These are phyloP conservation scores for Neoboletus subvelutipes DNA, from an alignment of 768 basidiomycete species.

Conservation along the genomic window DNA sequence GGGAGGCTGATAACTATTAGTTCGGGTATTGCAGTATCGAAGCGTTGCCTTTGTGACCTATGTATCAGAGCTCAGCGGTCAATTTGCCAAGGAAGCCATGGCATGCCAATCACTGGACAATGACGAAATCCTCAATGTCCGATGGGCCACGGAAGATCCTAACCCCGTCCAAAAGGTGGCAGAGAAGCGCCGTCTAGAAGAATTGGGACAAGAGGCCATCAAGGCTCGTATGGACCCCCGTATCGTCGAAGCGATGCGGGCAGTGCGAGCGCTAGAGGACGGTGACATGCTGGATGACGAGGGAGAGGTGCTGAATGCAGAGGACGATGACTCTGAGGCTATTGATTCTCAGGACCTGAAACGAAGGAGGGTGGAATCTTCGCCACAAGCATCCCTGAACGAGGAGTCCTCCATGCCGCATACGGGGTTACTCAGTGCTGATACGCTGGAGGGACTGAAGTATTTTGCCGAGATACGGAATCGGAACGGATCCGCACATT, in stretches of 20 bases:
- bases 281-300: slow-evolving; percentile 47
- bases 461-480: slow-evolving; percentile 88
- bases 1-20: slow-evolving; percentile 36
- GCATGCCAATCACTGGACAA: slow-evolving; percentile 96
- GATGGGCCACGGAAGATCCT: slow-evolving; percentile 99
- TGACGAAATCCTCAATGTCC: slow-evolving; percentile 96
- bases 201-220: slow-evolving; percentile 85
- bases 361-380: slow-evolving; percentile 33
- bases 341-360: slow-evolving; percentile 37
- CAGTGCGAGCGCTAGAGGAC: slow-evolving; percentile 87
- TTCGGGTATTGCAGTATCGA: slow-evolving; percentile 89
- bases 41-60: slow-evolving; percentile 98
- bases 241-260: slow-evolving; percentile 85
- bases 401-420: slow-evolving; percentile 38
- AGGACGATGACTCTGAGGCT: slow-evolving; percentile 37
- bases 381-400: slow-evolving; percentile 28
- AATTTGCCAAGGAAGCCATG: slow-evolving; percentile 99
- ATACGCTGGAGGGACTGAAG: slow-evolving; percentile 86
- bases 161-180: slow-evolving; percentile 88
- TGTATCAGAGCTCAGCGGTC: slow-evolving; percentile 77
- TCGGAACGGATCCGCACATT: slow-evolving; percentile 44
- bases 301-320: slow-evolving; percentile 33
- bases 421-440: slow-evolving; percentile 72
- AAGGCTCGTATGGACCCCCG: slow-evolving; percentile 80
- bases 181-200: slow-evolving; percentile 82